These are phyloP conservation scores for Dendrostoma leiphaemia DNA, from an alignment of 2,329 filamentous ascomycete species.

Conservation along the genomic window DNA sequence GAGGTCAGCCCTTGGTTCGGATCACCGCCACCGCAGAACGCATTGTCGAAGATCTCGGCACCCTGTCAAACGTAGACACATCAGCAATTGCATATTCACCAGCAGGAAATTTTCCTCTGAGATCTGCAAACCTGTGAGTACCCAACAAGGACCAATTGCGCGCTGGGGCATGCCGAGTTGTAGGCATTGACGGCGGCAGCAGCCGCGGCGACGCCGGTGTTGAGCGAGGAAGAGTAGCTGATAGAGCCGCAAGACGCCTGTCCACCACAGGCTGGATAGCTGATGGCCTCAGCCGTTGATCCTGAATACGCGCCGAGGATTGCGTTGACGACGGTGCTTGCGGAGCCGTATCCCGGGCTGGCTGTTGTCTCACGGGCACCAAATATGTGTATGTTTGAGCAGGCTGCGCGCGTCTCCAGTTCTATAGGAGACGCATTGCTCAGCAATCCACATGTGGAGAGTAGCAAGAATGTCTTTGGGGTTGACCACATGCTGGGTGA, in stretches of 20 bases:
- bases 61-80: constrained; percentile 37
- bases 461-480: constrained; percentile 22
- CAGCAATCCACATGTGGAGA: constrained; percentile 34
- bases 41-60: constrained; percentile 63
- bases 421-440: constrained; percentile 53
- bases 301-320: constrained; percentile 47
- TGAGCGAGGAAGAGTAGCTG: constrained; percentile 58
- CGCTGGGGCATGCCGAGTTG: constrained; percentile 53
- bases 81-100: neutral
- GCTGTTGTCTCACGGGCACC: constrained; percentile 49
- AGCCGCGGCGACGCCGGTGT: constrained; percentile 57
- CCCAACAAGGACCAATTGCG: constrained; percentile 58
- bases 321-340: constrained; percentile 47
- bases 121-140: constrained; percentile 53
- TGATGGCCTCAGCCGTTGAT: constrained; percentile 53
- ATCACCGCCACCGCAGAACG: constrained; percentile 59
- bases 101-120: neutral
- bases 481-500: constrained; percentile 18
- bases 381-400: constrained; percentile 43
- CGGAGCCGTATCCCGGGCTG: constrained; percentile 49
- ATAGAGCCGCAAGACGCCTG: constrained; percentile 55
- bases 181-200: constrained; percentile 58
- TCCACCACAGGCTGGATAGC: constrained; percentile 63
- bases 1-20: constrained; percentile 42
- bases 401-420: constrained; percentile 50